A percentile compares a stretch with the other conserved stretches of the same genome.
These are phyloP conservation scores for Globisporangium parvum DNA, from an alignment of 352 stramenopile genomes.

Conservation along the genomic window DNA sequence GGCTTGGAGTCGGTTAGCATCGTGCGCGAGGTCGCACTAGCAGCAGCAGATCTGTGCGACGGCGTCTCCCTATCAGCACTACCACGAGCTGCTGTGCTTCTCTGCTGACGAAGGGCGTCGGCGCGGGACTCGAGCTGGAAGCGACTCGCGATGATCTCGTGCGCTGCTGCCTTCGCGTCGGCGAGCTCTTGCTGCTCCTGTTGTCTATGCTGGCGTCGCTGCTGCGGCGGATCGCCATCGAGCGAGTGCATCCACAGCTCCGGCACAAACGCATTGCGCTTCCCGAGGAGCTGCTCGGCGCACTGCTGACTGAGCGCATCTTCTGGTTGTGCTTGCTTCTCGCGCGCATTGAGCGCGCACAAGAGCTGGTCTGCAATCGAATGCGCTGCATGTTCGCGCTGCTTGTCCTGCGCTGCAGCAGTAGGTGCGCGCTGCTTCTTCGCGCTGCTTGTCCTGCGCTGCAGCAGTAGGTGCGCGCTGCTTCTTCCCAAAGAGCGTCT, in stretches of 20 bases:
- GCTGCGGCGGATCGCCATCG: background rate
- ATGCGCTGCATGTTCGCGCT: slow-evolving; percentile 5
- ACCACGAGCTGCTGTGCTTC: background rate
- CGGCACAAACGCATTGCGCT: slow-evolving; percentile 42
- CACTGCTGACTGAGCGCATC: slow-evolving; percentile 37
- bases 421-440: background rate
- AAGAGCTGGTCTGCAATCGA: slow-evolving; percentile 40
- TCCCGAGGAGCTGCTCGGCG: slow-evolving; percentile 45
- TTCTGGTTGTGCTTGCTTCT: slow-evolving; percentile 17
- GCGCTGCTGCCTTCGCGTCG: slow-evolving; percentile 18
- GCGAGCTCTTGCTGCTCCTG: background rate
- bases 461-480: background rate
- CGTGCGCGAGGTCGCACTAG: background rate
- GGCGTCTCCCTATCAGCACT: background rate
- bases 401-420: background rate
- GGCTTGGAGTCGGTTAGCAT: background rate
- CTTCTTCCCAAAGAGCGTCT: slow-evolving; percentile 48
- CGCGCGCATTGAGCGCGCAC: slow-evolving; percentile 19
- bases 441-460: background rate
- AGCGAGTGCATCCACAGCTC: slow-evolving; percentile 12
- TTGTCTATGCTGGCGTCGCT: background rate
- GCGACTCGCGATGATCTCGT: slow-evolving; percentile 41
- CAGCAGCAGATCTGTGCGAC: background rate
- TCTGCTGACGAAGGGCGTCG: slow-evolving; percentile 21
- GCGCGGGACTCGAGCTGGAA: slow-evolving; percentile 40